Conservation (phyloP, 768 basidiomycete species). For the Kwoniella shandongensis region DNA sequence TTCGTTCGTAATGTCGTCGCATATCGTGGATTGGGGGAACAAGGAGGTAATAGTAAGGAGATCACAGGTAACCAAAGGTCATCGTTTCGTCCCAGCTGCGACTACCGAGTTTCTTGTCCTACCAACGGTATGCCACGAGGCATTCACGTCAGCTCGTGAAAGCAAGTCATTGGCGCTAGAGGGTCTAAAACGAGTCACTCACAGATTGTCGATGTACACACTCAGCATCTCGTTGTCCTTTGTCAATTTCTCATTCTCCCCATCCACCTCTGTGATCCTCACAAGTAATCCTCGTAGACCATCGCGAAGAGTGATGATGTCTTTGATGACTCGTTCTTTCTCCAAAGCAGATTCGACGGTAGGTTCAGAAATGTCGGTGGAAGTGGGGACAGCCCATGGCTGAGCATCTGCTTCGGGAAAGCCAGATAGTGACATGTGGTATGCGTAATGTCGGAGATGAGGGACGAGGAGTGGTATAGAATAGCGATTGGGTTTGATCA, state of each 20-base stretch:
- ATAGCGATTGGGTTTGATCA: no score
- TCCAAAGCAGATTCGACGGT: constrained; percentile 40
- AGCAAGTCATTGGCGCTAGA: no score
- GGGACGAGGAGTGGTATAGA: no score
- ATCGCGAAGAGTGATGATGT: constrained; percentile 37
- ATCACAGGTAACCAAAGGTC: no score
- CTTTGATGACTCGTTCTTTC: constrained; percentile 46
- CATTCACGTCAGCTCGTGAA: not conserved
- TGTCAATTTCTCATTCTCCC: constrained; percentile 42
- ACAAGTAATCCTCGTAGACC: constrained; percentile 41
- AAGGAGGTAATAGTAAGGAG: no score
- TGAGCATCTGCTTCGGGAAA: constrained; percentile 5
- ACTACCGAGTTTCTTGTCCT: constrained; percentile 49
- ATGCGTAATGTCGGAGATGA: not conserved
- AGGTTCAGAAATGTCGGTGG: constrained; percentile 16
- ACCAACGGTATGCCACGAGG: not conserved
- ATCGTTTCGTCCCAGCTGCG: constrained; percentile 41
- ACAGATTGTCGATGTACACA: constrained; percentile 51
- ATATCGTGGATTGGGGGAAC: no score
- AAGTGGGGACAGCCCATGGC: constrained; percentile 8
- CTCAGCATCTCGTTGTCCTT: constrained; percentile 49
- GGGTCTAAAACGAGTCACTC: constrained; percentile 6
- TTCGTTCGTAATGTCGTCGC: no score
- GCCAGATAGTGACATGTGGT: constrained; percentile 6
- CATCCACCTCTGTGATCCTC: constrained; percentile 40